Evolutionary conservation across 176 grass and related monocot species (phyloP).

Genomic region (Musa acuminata): DNA sequence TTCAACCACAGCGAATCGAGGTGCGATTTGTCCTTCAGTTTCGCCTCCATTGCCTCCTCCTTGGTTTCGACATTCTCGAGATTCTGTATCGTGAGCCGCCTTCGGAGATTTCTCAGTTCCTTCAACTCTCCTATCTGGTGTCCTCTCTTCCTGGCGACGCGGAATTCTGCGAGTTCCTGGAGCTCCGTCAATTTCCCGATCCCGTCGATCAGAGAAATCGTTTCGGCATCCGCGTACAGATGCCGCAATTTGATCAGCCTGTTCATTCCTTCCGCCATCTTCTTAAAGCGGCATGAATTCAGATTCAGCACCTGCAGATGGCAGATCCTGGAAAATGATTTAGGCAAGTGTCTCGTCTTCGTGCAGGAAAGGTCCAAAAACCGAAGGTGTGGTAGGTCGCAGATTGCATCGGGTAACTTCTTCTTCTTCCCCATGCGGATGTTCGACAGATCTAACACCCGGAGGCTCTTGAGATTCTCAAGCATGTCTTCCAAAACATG

Average conservation of each 20-base stretch:
- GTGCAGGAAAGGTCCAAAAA: no score
- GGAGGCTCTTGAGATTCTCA: neutral
- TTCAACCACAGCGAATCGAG: no score
- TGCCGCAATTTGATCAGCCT: conserved; percentile 23
- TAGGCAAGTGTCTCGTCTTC: no score
- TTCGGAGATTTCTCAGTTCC: conserved; percentile 30
- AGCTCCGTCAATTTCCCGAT: conserved; percentile 33
- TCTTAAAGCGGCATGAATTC: neutral
- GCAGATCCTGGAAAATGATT: neutral
- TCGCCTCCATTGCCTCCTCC: neutral
- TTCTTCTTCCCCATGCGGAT: no score
- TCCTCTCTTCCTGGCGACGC: conserved; percentile 7
- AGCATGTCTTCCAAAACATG: no score
- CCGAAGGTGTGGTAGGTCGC: no score
- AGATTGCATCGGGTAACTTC: no score
- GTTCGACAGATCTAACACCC: no score
- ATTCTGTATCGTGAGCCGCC: neutral
- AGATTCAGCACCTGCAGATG: neutral
- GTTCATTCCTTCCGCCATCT: conserved; percentile 19
- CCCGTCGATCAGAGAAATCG: conserved; percentile 5
- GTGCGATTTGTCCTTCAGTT: neutral
- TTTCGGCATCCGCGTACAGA: neutral
- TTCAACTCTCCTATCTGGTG: conserved; percentile 30
- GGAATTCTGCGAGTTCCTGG: conserved; percentile 23
- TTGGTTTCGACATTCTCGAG: conserved; percentile 14